Conservation (phyloP, 2,329 filamentous ascomycete genomes). For the Aspergillus felis region DNA sequence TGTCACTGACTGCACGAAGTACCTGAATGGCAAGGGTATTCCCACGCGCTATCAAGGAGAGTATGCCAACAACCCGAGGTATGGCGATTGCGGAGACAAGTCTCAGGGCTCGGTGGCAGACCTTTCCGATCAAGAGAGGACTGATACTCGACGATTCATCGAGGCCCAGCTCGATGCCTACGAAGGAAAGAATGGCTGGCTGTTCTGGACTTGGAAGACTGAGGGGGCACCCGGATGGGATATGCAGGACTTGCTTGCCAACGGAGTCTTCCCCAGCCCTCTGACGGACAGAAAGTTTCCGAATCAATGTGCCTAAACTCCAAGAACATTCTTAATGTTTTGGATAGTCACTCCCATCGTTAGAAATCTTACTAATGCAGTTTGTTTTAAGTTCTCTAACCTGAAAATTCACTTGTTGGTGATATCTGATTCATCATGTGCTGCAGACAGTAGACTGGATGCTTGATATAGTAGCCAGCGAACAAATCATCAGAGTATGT, state of each 20-base stretch:
- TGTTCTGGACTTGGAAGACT: conserved; percentile 51
- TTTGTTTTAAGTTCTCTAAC: neutral
- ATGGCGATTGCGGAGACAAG: conserved; percentile 55
- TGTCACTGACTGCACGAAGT: conserved; percentile 57
- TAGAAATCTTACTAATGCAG: neutral
- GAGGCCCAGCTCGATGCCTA: conserved; percentile 45
- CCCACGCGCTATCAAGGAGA: conserved; percentile 58
- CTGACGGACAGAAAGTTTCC: conserved; percentile 31
- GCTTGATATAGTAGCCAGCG: too few relatives aligned
- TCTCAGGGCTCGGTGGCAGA: conserved; percentile 46
- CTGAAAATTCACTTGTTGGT: neutral
- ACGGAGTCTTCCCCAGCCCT: conserved; percentile 48
- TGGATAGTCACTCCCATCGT: neutral
- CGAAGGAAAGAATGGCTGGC: conserved; percentile 42
- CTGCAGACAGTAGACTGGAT: too few relatives aligned
- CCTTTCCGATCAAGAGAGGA: conserved; percentile 35
- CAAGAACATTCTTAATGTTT: neutral
- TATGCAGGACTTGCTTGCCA: conserved; percentile 41
- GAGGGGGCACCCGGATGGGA: conserved; percentile 49
- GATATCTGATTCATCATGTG: too few relatives aligned
- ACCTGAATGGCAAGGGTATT: conserved; percentile 53
- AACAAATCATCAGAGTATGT: too few relatives aligned
- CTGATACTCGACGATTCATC: conserved; percentile 41
- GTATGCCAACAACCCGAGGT: conserved; percentile 43
- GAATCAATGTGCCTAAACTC: conserved; percentile 24